Evolutionary conservation across 202 grass and related monocot genomes (phyloP).

Genomic region (Elaeis oleifera): DNA sequence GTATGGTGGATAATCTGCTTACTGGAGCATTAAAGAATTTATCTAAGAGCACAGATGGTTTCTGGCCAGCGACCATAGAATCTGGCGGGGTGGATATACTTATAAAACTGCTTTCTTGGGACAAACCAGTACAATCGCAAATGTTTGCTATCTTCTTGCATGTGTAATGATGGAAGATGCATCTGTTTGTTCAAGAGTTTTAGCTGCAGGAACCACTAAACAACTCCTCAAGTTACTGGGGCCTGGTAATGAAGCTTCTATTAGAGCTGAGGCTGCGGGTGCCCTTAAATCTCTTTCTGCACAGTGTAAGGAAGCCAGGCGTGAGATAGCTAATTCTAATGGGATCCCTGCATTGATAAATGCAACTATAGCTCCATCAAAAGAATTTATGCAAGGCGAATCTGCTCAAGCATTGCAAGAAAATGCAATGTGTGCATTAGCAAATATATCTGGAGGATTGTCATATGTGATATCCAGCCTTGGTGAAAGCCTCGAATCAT

Average conservation of each 20-base stretch:
- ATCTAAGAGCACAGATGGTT: constrained; percentile 90
- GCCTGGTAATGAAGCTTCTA: constrained; percentile 72
- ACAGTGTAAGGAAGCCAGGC: constrained; percentile 91
- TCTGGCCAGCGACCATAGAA: constrained; percentile 83
- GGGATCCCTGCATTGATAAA: constrained; percentile 98
- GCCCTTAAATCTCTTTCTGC: constrained; percentile 86
- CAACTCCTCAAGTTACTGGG: constrained; percentile 93
- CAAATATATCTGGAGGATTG: constrained; percentile 97
- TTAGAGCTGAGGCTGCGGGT: constrained; percentile 92
- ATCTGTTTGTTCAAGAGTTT: constrained; percentile 75
- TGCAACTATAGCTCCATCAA: constrained; percentile 99
- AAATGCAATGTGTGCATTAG: constrained; percentile 99
- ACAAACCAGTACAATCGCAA: constrained; percentile 67
- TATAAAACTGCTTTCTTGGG: constrained; percentile 76
- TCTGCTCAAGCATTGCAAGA: constrained; percentile 96
- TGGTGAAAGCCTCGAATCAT: constrained; percentile 97
- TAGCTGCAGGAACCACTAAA: constrained; percentile 78
- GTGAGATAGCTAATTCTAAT: constrained; percentile 90
- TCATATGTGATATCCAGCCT: constrained; percentile 98
- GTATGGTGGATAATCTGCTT: constrained; percentile 72
- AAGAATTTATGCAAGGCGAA: constrained; percentile 99
- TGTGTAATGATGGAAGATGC: constrained; percentile 89
- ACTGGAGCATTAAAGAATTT: constrained; percentile 93
- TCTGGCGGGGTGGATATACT: constrained; percentile 90
- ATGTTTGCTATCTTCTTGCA: constrained; percentile 89